Base-by-base conservation (phyloP, 2,329 filamentous ascomycete species). In the Ceratocystis huliohia region DNA sequence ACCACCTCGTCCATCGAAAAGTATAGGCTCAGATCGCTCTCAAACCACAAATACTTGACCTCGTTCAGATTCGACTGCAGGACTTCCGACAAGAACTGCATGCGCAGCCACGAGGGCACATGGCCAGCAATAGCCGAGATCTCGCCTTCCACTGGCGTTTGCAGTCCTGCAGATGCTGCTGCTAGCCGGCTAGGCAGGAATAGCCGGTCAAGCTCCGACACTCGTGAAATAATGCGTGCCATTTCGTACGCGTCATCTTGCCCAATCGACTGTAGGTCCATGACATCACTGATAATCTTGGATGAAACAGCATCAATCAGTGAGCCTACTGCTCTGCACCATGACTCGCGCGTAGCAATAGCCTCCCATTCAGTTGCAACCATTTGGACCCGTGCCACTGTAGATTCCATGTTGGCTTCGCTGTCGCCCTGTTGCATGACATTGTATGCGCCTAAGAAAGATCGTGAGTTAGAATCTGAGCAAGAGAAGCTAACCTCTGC, bases 21-120 rank as follows among this genome's bases (percentile, higher is more conserved):
- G 73, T 86, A 85, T 46, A 86, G 72, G 69, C 84, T 85, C 53
- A 88, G 75, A 73, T 87, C 84, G 73, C 84, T 84, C 69, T 88
- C 84, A 71, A 82, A 79, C 85, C 85, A 88, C 46, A 88, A 73
- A 69, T 78, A 86, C 67, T 78, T 79, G 66, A 88, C 81, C 69
- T 87, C 85, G 69, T 81, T 81, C 65, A 87, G 76, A 71, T 87
- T 86, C 70, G 84, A 86, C 75, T 88, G 84, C 69, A 88, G 76
- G 33, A 87, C 81, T 73, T 87, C 82, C 69, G 81, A 81, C 20
- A 88, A 76, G 70, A 83, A 87, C 74, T 86, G 84, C 68, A 88
- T 78, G 62, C 84, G 79, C 67, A 87, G 76, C 85, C 85, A 88
- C 62, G 78, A 80, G 2, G 79, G 77, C 3, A 83, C 83, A 69